Conservation (phyloP, 1,284 basidiomycete species). For the Cutaneotrichosporon sp. region DNA sequence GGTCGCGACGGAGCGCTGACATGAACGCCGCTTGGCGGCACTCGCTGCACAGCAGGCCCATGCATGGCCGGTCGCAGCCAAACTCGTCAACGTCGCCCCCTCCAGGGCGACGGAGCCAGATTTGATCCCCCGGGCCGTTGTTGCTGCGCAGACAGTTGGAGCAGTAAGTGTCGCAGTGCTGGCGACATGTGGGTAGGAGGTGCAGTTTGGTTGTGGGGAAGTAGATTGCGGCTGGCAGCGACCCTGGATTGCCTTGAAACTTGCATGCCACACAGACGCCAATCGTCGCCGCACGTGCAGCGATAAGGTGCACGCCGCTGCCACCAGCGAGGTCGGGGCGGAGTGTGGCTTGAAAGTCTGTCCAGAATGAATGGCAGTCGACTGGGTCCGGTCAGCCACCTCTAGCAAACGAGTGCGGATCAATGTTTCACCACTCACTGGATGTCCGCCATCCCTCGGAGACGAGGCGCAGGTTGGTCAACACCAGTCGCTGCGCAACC, state of each 20-base stretch:
- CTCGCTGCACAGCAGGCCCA: slow-evolving; percentile 9
- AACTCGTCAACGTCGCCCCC: slow-evolving; percentile 13
- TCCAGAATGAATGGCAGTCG: slow-evolving; percentile 32
- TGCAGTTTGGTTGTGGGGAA: slow-evolving; percentile 17
- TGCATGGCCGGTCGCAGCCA: background rate
- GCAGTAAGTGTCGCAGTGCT: slow-evolving; percentile 20
- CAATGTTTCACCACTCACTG: slow-evolving; percentile 15
- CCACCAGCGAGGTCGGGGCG: slow-evolving; percentile 1
- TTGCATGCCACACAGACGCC: slow-evolving; percentile 13
- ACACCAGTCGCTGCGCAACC: slow-evolving; percentile 12
- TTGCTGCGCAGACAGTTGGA: slow-evolving; percentile 17
- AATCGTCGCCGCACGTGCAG: background rate
- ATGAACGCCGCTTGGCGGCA: slow-evolving; percentile 19
- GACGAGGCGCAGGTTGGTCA: slow-evolving; percentile 20
- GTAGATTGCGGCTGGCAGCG: too few relatives aligned
- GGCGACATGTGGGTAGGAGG: slow-evolving; percentile 19
- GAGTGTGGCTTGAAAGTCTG: slow-evolving; percentile 10
- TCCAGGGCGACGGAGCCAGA: slow-evolving; percentile 6
- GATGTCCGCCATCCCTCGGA: slow-evolving; percentile 22
- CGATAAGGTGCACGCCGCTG: background rate
- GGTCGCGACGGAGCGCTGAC: slow-evolving; percentile 4
- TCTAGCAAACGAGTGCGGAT: background rate
- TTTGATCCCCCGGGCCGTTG: background rate
- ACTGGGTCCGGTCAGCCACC: slow-evolving; percentile 13
- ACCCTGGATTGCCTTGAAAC: background rate